Evolutionary conservation across 2,329 filamentous ascomycete genomes (phyloP), one percentile per base, ranked within the genome.

Genomic region (Sordariomycetes sp.): DNA sequence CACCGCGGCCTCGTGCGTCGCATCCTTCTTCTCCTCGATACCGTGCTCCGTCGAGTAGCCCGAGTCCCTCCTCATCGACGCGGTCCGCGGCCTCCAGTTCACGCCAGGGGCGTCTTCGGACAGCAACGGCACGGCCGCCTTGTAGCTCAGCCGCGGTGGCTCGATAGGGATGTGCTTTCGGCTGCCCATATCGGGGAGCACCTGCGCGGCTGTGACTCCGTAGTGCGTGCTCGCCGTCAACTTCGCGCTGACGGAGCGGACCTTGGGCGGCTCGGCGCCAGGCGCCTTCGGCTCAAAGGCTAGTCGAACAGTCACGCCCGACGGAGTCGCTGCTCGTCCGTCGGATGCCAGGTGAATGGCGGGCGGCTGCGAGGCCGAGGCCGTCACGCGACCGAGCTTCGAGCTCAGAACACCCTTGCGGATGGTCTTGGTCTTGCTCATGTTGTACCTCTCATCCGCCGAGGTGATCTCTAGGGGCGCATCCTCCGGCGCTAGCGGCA

Each of bases 201-300:
- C 64, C 40, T 69, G 66, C 62, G 79, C 74, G 35, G 76, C 74
- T 6, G 70, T 70, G 3, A 72, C 71, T 61, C 76, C 75, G 66
- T 76, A 83, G 68, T 74, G 82, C 7, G 79, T 83, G 58, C 76
- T 73, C 0, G 79, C 72, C 1, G 73, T 70, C 34, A 84, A 64
- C 68, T 83, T 83, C 59, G 74, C 74, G 3, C 76, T 70, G 10
- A 81, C 71, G 1, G 69, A 71, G 43, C 74, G 76, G 61, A 83
- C 67, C 64, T 72, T 76, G 46, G 80, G 80, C 6, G 78, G 75
- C 1, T 68, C 62, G 3, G 72, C 67, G 48, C 77, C 76, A n/a
- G 25, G 25, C 34, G 34, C 70, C 1, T 69, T 64, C 0, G 80
- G 76, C 58, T 73, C 72, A 61, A 81, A 83, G 59, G 70, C 69